Evolutionary conservation across 805 yeast species (phyloP).

Genomic region (Ogataea henricii): DNA sequence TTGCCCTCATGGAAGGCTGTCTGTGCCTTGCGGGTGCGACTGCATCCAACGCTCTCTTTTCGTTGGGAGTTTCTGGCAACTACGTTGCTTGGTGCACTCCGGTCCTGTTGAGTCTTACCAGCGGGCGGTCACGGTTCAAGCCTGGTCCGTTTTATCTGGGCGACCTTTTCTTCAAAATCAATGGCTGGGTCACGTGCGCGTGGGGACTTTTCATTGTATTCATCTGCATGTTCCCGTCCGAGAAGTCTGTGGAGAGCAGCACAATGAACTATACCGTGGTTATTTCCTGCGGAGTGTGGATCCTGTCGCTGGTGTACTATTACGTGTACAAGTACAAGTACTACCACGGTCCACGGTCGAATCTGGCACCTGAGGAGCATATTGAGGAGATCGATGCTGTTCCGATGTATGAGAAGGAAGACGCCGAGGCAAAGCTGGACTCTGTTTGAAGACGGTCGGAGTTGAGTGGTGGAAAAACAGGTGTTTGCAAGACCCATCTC

Average conservation of each 20-base stretch:
- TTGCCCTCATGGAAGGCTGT: slow-evolving; percentile 54
- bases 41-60: slow-evolving; percentile 69
- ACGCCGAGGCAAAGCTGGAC: not conserved
- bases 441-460: too few species aligned
- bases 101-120: slow-evolving; percentile 51
- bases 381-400: slow-evolving; percentile 9
- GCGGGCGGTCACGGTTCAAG: slow-evolving; percentile 49
- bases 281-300: slow-evolving; percentile 62
- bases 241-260: slow-evolving; percentile 38
- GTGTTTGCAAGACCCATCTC: too few species aligned
- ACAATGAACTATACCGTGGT: slow-evolving; percentile 76
- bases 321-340: slow-evolving; percentile 50
- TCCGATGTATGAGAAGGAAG: not conserved
- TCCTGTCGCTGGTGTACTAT: slow-evolving; percentile 52
- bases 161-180: slow-evolving; percentile 44
- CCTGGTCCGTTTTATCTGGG: slow-evolving; percentile 76
- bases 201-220: slow-evolving; percentile 57
- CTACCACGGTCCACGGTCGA: slow-evolving; percentile 54
- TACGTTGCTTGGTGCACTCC: slow-evolving; percentile 66
- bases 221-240: slow-evolving; percentile 63
- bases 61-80: slow-evolving; percentile 63
- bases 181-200: slow-evolving; percentile 44
- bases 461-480: too few species aligned
- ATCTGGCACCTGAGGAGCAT: slow-evolving; percentile 17
- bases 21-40: slow-evolving; percentile 57